These are phyloP conservation scores for Diddensiella santjacobensis DNA, from an alignment of 805 yeast genomes.

Conservation along the genomic window DNA sequence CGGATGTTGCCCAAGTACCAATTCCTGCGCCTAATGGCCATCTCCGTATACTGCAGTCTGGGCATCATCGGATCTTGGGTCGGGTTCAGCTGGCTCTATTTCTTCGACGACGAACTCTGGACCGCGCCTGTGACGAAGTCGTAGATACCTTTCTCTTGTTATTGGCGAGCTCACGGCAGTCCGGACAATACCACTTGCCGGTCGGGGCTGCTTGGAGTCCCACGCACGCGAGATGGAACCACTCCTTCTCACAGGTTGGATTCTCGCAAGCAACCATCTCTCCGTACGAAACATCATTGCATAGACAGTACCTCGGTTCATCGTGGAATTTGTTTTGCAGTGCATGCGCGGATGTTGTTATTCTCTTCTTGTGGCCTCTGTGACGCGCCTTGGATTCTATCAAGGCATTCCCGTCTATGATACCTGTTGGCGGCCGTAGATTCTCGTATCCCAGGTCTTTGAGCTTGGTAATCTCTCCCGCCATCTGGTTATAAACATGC, in stretches of 20 bases:
- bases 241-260: conserved; percentile 69
- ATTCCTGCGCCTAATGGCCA: conserved; percentile 73
- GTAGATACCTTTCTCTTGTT: not conserved
- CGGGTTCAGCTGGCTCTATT: conserved; percentile 83
- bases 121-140: not conserved
- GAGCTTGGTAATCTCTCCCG: conserved; percentile 14
- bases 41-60: conserved; percentile 79
- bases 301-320: conserved; percentile 42
- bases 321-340: not conserved
- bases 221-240: conserved; percentile 92
- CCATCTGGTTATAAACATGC: conserved; percentile 7
- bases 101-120: conserved; percentile 58
- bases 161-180: too few relatives aligned
- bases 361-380: not conserved
- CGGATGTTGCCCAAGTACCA: conserved; percentile 54
- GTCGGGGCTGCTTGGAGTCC: conserved; percentile 75
- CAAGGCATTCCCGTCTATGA: not conserved
- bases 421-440: not conserved
- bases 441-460: conserved; percentile 2
- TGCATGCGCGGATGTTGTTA: not conserved
- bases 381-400: not conserved
- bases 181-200: conserved; percentile 74
- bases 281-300: conserved; percentile 52
- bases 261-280: conserved; percentile 92
- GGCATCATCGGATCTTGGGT: conserved; percentile 88